Evolutionary conservation across 2,329 filamentous ascomycete species (phyloP).

Genomic region (Alternaria sp.): DNA sequence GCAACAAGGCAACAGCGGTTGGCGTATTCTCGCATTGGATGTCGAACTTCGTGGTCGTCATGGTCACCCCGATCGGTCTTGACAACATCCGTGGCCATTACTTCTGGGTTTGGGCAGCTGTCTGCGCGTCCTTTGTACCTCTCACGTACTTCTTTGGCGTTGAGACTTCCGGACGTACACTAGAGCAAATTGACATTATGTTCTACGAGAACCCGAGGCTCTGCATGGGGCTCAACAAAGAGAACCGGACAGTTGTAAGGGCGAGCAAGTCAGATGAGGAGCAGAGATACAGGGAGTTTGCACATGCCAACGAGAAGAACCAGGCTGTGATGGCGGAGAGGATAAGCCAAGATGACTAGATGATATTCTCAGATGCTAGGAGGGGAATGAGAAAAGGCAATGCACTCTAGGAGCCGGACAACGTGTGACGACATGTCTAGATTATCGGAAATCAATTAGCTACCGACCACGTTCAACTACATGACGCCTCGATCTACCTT

Average conservation of each 20-base stretch:
- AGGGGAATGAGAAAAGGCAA: background rate
- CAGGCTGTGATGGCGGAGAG: constrained; percentile 6
- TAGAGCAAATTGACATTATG: constrained; percentile 39
- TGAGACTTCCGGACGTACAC: constrained; percentile 32
- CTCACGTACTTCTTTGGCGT: constrained; percentile 50
- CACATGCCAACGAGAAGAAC: constrained; percentile 16
- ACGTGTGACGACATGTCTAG: background rate
- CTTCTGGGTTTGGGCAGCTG: constrained; percentile 59
- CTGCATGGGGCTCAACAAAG: constrained; percentile 41
- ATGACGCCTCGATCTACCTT: background rate
- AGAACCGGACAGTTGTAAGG: constrained; percentile 28
- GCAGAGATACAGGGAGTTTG: constrained; percentile 26
- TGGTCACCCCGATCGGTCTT: constrained; percentile 55
- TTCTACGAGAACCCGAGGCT: constrained; percentile 41
- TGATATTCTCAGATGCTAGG: no score
- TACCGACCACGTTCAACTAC: background rate
- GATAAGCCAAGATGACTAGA: constrained; percentile 6
- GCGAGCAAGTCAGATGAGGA: constrained; percentile 30
- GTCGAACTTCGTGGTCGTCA: constrained; percentile 57
- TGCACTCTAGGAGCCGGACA: no score
- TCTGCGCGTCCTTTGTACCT: constrained; percentile 59
- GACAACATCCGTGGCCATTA: constrained; percentile 48
- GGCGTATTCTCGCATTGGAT: constrained; percentile 59
- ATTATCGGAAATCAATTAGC: background rate
- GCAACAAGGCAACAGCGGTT: constrained; percentile 58